Conservation (phyloP, 768 basidiomycete genomes). For the Leucocoprinus sp. region DNA sequence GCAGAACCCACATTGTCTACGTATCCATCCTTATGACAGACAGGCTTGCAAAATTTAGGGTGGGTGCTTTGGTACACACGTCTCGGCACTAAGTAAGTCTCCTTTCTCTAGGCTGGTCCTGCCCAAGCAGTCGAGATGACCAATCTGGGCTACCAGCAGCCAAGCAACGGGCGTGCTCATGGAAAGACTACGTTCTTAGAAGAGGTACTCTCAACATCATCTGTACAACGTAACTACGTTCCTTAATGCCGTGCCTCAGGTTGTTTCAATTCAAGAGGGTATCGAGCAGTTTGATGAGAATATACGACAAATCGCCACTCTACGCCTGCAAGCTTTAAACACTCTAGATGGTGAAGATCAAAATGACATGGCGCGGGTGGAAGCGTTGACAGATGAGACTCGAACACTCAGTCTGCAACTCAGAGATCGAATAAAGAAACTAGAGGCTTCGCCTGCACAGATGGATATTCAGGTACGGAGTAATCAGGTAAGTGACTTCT, state of each 20-base stretch:
- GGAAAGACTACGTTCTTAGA: slow-evolving; percentile 25
- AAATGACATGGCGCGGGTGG: slow-evolving; percentile 32
- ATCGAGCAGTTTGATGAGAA: slow-evolving; percentile 31
- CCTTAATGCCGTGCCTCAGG: slow-evolving; percentile 19
- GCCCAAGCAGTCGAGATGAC: slow-evolving; percentile 26
- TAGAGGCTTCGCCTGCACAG: slow-evolving; percentile 30
- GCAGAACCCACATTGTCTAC: neutral
- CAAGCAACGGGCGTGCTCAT: slow-evolving; percentile 14
- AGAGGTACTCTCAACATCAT: slow-evolving; percentile 21
- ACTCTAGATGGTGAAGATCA: slow-evolving; percentile 24
- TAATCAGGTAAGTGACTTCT: slow-evolving; percentile 25
- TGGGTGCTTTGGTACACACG: neutral
- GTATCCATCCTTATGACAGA: slow-evolving; percentile 4
- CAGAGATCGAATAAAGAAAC: slow-evolving; percentile 49
- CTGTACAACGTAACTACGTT: neutral
- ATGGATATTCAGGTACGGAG: slow-evolving; percentile 30
- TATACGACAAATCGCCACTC: slow-evolving; percentile 27
- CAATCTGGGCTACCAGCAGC: slow-evolving; percentile 16
- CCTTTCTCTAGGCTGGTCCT: slow-evolving; percentile 25
- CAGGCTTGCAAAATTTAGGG: slow-evolving; percentile 7
- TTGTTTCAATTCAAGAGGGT: slow-evolving; percentile 31
- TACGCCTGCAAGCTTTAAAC: slow-evolving; percentile 31
- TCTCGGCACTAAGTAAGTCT: neutral
- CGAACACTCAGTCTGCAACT: slow-evolving; percentile 48
- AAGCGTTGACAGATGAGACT: slow-evolving; percentile 52